Base-by-base conservation (phyloP, 1,284 basidiomycete genomes). In the Cutaneotrichosporon sp. region DNA sequence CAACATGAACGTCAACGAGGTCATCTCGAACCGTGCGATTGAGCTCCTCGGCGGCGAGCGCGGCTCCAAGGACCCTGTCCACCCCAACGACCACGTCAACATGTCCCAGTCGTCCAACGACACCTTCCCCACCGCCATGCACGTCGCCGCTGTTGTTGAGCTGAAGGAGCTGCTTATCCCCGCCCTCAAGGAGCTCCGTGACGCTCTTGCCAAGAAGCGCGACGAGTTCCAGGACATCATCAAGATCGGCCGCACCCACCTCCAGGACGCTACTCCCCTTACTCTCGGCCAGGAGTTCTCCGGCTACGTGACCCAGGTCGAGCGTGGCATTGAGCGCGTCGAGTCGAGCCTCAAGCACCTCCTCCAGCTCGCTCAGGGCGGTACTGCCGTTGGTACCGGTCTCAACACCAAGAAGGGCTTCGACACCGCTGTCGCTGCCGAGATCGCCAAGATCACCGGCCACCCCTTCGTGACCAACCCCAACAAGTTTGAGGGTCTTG, bases 1-100 rank as follows among this genome's bases (percentile, higher is more conserved):
- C 74, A 99, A 99, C 81, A 99, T 99, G 96, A 99, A 98, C 77
- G 89, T 84, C 58, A 99, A 99, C 76, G 96, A 99, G 83, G 94
- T 98, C 70, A 96, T 99, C 73, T 93, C 90, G 26, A 99, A 99
- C 77, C 86, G 94, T 58, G 96, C 96, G 32, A 99, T 98, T 68
- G 91, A 99, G 78, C 79, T 97, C 61, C 84, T 98, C 59, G 96
- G 96, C 20, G 96, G 96, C 25, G 82, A 96, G 77, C 80, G 97
- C 51, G 96, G 96, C 41, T 90, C 87, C 57, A 99, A 98, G 81
- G 91, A 83, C 70, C 96, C 96, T 25, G 93, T 99, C 11, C 96
- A 99, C 76, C 96, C 96, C 39, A 99, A 99, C 75, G 96, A 99
- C 75, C 96, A 99, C 78, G 94, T 97, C 68, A 99, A 99, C 80